Conservation (phyloP, 352 stramenopile species). For the Phytophthora cryptogea region DNA sequence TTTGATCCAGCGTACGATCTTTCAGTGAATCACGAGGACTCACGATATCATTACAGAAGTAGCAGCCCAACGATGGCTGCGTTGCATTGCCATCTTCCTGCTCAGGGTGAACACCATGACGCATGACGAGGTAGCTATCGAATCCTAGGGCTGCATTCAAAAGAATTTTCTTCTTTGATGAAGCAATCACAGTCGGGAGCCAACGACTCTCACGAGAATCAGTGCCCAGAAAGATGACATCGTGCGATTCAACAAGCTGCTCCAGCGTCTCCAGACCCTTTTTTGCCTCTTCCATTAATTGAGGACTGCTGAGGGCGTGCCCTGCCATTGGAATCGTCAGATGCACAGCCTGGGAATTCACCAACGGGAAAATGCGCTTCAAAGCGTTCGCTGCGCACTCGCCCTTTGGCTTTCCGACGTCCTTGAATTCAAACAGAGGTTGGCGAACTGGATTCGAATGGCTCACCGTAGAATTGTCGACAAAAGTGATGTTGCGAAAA, state of each 20-base stretch:
- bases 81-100: slow-evolving; percentile 7
- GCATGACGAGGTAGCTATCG: slow-evolving; percentile 98
- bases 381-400: slow-evolving; percentile 93
- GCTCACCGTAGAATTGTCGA: slow-evolving; percentile 97
- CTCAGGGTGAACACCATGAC: slow-evolving; percentile 84
- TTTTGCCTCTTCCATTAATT: slow-evolving; percentile 67
- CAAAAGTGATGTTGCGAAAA: slow-evolving; percentile 96
- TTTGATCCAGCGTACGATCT: slow-evolving; percentile 98
- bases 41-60: slow-evolving; percentile 99
- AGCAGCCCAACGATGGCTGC: slow-evolving; percentile 90
- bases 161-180: slow-evolving; percentile 91
- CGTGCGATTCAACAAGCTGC: slow-evolving; percentile 90
- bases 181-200: slow-evolving; percentile 96
- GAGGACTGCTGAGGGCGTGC: slow-evolving; percentile 80
- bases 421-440: slow-evolving; percentile 94
- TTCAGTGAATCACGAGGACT: slow-evolving; percentile 96
- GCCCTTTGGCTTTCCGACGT: slow-evolving; percentile 96
- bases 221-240: slow-evolving; percentile 98
- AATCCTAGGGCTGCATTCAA: slow-evolving; percentile 90
- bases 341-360: slow-evolving; percentile 87
- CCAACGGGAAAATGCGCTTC: slow-evolving; percentile 92
- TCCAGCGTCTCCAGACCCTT: slow-evolving; percentile 83
- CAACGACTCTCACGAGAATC: slow-evolving; percentile 98
- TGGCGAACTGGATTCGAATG: slow-evolving; percentile 99
- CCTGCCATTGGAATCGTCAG: slow-evolving; percentile 99